Base-by-base conservation (phyloP, 345 rosid genomes). In the Limnanthes douglasii region DNA sequence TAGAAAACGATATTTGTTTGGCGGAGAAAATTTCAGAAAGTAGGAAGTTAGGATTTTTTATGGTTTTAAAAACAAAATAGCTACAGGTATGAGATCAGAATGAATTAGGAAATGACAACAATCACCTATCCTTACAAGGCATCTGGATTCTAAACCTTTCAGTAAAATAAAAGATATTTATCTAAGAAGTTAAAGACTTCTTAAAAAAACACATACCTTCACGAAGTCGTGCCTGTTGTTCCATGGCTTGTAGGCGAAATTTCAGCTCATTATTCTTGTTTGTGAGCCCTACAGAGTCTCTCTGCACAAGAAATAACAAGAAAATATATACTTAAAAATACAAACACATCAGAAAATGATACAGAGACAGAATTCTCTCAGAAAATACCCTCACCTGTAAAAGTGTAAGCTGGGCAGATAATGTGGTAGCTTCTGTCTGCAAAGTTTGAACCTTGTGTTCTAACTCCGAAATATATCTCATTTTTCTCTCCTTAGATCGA, bases 361-460 rank as follows among this genome's bases (percentile, higher is more conserved):
- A 28, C 29, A 5, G 19, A 21, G 18, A 56, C 5, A 24, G 20
- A 11, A 28, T 7, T 18, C 28, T 15, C 18, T 20, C 20, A n/a
- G n/a, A n/a, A n/a, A n/a, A n/a, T n/a, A n/a, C 16, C 39, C 18
- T 22, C 18, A 85, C 94, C 78, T 73, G 93, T 42, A 80, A 77
- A 43, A 63, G 53, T 29, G 86, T 73, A 31, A 80, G 72, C 64
- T 80, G 88, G 37, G 96, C 79, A 33, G 82, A 73, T 29, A 85
- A 72, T 5, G 93, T 73, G 30, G 85, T 76, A 17, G 90, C 79
- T 50, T 79, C 93, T 11, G 82, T 69, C 65, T 77, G 83, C 58
- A 85, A 68, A 4, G 83, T 73, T 50, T 86, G 90, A 42, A 80
- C 96, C 58, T 80, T 86, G 45, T 82, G 73, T 41, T 86, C 96